Evolutionary conservation across 2,329 filamentous ascomycete species (phyloP).

Genomic region (Zymoseptoria tritici): DNA sequence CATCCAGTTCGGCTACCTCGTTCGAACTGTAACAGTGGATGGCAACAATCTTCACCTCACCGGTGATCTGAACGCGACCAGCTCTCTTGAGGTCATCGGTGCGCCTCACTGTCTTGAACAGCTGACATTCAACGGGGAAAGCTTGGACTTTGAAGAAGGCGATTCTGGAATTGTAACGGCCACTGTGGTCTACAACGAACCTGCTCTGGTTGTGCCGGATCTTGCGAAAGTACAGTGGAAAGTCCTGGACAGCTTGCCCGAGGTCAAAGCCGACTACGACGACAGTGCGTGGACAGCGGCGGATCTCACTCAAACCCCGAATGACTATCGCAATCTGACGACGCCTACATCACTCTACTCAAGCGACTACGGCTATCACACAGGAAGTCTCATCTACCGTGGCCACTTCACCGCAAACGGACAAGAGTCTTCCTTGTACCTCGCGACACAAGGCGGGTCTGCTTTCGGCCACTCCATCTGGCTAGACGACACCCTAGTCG

Average conservation of each 20-base stretch:
- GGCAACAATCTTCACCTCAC: slow-evolving; percentile 54
- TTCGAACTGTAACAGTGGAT: slow-evolving; percentile 51
- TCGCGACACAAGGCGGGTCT: slow-evolving; percentile 56
- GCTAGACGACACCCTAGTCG: slow-evolving; percentile 56
- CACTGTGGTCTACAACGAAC: slow-evolving; percentile 44
- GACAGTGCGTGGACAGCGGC: slow-evolving; percentile 61
- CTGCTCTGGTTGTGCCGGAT: slow-evolving; percentile 49
- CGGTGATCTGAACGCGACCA: slow-evolving; percentile 66
- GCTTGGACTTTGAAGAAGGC: slow-evolving; percentile 24
- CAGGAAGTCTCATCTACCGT: slow-evolving; percentile 61
- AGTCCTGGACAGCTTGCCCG: slow-evolving; percentile 63
- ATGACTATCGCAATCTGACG: slow-evolving; percentile 47
- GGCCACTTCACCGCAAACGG: slow-evolving; percentile 61
- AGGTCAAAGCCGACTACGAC: slow-evolving; percentile 57
- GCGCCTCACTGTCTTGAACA: slow-evolving; percentile 45
- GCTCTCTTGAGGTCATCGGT: slow-evolving; percentile 59
- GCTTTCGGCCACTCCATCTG: slow-evolving; percentile 62
- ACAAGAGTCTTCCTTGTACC: slow-evolving; percentile 48
- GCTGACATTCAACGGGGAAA: slow-evolving; percentile 55
- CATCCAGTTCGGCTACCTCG: slow-evolving; percentile 58
- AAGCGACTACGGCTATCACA: slow-evolving; percentile 67
- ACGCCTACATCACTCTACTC: slow-evolving; percentile 60
- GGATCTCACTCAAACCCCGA: slow-evolving; percentile 52
- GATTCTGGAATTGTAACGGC: slow-evolving; percentile 42
- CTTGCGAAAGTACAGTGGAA: slow-evolving; percentile 59